Evolutionary conservation across 805 yeast species (phyloP).

Genomic region (Metschnikowia lochheadii): DNA sequence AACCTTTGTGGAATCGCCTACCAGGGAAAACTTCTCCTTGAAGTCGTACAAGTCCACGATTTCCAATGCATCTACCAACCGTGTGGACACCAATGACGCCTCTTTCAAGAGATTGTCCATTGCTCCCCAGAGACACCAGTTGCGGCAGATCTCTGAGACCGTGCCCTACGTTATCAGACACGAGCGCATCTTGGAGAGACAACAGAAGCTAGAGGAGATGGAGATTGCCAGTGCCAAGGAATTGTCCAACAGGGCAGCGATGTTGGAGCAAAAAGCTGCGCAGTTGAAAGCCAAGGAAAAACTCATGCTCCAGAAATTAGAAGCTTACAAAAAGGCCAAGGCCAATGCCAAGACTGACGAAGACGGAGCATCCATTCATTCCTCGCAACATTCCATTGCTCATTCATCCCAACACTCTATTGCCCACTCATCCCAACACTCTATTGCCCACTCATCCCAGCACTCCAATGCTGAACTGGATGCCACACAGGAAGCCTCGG

Average conservation of each 20-base stretch:
- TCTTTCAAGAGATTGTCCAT: constrained; percentile 41
- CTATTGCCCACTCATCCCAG: background rate
- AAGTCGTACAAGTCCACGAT: constrained; percentile 29
- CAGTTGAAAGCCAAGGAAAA: constrained; percentile 66
- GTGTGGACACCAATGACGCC: constrained; percentile 17
- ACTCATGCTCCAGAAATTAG: constrained; percentile 42
- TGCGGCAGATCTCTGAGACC: constrained; percentile 76
- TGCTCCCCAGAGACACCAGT: constrained; percentile 54
- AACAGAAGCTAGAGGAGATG: constrained; percentile 72
- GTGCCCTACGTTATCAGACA: constrained; percentile 81
- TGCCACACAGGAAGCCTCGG: constrained; percentile 8
- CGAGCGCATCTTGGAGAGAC: constrained; percentile 69
- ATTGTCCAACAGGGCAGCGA: constrained; percentile 68
- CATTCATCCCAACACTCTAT: background rate
- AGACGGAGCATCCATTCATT: background rate
- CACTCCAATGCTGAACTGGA: background rate
- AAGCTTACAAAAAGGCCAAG: constrained; percentile 15
- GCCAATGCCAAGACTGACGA: constrained; percentile 3
- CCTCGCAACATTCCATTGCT: background rate
- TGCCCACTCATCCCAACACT: background rate
- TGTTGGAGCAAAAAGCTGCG: constrained; percentile 70
- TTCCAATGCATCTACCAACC: constrained; percentile 18
- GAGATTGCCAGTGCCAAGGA: constrained; percentile 77
- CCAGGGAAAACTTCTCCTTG: constrained; percentile 23
- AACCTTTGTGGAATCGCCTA: constrained; percentile 21